These are phyloP conservation scores for Kernera saxatilis DNA, from an alignment of 345 rosid species.

Conservation along the genomic window DNA sequence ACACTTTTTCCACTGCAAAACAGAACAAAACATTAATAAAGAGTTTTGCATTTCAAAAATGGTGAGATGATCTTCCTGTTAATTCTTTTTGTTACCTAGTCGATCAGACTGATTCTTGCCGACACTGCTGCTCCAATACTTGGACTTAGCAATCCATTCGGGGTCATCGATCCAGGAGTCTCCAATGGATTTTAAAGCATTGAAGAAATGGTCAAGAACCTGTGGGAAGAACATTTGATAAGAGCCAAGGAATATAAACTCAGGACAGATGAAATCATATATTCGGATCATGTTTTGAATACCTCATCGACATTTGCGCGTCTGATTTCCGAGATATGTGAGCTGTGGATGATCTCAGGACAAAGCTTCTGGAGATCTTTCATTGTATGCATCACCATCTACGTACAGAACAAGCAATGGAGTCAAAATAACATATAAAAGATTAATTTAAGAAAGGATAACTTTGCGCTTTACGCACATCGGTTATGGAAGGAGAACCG, in stretches of 20 bases:
- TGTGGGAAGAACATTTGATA: conserved; percentile 15
- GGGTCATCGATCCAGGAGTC: conserved; percentile 56
- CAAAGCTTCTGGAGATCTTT: conserved; percentile 54
- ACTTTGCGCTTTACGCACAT: conserved; percentile 34
- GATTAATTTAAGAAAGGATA: background rate
- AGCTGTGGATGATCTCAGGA: conserved; percentile 51
- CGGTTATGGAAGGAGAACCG: conserved; percentile 40
- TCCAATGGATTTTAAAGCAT: conserved; percentile 51
- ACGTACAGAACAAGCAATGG: conserved; percentile 5
- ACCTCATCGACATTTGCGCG: conserved; percentile 53
- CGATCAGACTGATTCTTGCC: conserved; percentile 42
- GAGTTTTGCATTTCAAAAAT: background rate
- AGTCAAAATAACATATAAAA: background rate
- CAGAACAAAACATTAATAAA: background rate
- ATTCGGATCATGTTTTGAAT: background rate
- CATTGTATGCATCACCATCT: conserved; percentile 65
- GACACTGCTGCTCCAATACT: conserved; percentile 32
- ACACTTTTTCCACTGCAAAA: conserved; percentile 46
- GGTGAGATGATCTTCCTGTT: background rate
- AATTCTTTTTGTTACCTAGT: conserved; percentile 36
- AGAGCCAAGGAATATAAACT: background rate
- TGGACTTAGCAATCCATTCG: conserved; percentile 46
- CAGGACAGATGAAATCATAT: background rate
- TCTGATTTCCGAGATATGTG: conserved; percentile 39
- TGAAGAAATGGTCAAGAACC: conserved; percentile 51